Evolutionary conservation across 345 rosid species (phyloP), one percentile per base, ranked within the genome.

Genomic region (Erucastrum elatum): DNA sequence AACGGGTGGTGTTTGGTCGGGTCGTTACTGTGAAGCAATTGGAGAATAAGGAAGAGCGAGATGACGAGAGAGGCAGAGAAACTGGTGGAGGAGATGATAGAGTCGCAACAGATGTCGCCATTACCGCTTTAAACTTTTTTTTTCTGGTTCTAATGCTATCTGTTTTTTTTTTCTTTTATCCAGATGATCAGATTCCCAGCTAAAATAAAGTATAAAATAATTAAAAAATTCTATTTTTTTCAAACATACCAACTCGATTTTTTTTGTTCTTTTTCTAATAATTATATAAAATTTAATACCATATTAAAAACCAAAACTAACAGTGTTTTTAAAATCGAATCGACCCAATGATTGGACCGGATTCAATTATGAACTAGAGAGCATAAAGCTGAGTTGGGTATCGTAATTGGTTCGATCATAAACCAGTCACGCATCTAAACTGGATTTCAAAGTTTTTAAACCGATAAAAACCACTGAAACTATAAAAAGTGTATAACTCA

Each of bases 51-150:
- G 84, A 11, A 61, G 98, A 89, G 58, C 68, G 81, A 65, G 90
- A 87, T 31, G 97, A 89, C 37, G 93, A 87, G 63, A 84, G 53
- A 33, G 87, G 82, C 4, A 84, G 77, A 21, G 82, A 78, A 70
- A 82, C 49, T 27, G 78, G 64, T 65, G 80, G 75, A 0, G 85
- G 80, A 78, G 88, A 84, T 75, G 89, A 83, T n/a, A 86, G 87
- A 64, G 88, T 77, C 49, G 84, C 76, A 65, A 87, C 83, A 39
- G 87, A 87, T 77, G 90, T 85, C 87, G 86, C 90, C 95, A 94
- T 94, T 80, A 51, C 55, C 72, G 39, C 29, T 46, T 15, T 46
- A 46, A 13, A 44, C 51, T 44, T 46, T 12, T 46, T 46, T 46
- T 15, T 49, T 49, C 17, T 49, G 55, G 55, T 49, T 49, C 55